These are phyloP conservation scores for Cucurbita ficifolia DNA, from an alignment of 306 rosid species.

Conservation along the genomic window DNA sequence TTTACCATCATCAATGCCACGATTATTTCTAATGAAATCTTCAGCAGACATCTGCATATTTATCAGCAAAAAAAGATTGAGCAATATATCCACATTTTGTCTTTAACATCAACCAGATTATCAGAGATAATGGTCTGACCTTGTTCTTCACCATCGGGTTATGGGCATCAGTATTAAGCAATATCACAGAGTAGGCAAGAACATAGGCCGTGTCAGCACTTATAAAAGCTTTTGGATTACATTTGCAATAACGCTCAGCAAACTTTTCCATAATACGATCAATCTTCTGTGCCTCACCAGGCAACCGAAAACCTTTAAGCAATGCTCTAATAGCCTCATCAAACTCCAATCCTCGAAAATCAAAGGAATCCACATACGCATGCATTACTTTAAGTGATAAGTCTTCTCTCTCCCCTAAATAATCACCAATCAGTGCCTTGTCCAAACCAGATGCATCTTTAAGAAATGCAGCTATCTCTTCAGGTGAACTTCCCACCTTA, in stretches of 20 bases:
- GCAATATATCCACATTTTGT: slow-evolving; percentile 5
- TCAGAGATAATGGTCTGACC: slow-evolving; percentile 32
- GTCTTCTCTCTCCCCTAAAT: slow-evolving; percentile 95
- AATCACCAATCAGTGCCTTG: slow-evolving; percentile 89
- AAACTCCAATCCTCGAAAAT: slow-evolving; percentile 81
- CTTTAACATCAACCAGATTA: slow-evolving; percentile 8
- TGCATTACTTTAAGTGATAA: slow-evolving; percentile 91
- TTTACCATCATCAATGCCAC: slow-evolving; percentile 98
- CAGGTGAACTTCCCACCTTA: slow-evolving; percentile 88
- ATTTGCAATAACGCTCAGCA: slow-evolving; percentile 91
- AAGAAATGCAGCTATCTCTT: slow-evolving; percentile 87
- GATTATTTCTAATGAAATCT: slow-evolving; percentile 93
- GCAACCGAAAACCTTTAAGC: slow-evolving; percentile 91
- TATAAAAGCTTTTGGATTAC: slow-evolving; percentile 76
- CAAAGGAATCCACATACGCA: slow-evolving; percentile 90
- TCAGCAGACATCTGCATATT: slow-evolving; percentile 92
- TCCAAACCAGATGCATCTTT: slow-evolving; percentile 92
- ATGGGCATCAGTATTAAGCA: slow-evolving; percentile 98
- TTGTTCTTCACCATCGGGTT: slow-evolving; percentile 88
- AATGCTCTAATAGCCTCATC: slow-evolving; percentile 90
- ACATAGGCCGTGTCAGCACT: slow-evolving; percentile 99
- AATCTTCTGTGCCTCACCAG: slow-evolving; percentile 98
- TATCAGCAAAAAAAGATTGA: neutral
- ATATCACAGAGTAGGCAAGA: slow-evolving; percentile 90
- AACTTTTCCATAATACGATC: slow-evolving; percentile 98